These are phyloP conservation scores for Beauveria medogensis DNA, from an alignment of 2,329 filamentous ascomycete species.

Conservation along the genomic window DNA sequence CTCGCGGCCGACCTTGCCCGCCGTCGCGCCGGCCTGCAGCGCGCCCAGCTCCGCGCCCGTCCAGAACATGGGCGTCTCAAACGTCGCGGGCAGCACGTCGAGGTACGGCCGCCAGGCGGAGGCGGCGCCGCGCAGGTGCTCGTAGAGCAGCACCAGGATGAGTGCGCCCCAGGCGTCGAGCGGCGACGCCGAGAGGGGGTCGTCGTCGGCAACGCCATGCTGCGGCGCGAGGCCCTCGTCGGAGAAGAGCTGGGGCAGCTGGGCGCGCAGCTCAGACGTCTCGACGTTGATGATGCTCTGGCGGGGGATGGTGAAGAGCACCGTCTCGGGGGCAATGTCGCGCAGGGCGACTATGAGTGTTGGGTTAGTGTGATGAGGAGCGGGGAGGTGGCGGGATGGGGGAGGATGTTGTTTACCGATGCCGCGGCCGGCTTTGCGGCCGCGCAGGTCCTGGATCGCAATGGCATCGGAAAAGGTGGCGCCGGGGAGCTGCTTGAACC, in stretches of 20 bases:
- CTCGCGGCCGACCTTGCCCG: slow-evolving; percentile 71
- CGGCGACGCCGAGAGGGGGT: slow-evolving; percentile 25
- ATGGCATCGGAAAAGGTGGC: slow-evolving; percentile 46
- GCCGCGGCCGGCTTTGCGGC: slow-evolving; percentile 44
- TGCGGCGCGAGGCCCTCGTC: slow-evolving; percentile 22
- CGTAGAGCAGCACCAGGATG: slow-evolving; percentile 76
- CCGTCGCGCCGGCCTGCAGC: slow-evolving; percentile 70
- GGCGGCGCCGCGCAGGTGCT: slow-evolving; percentile 47
- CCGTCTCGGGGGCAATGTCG: slow-evolving; percentile 65
- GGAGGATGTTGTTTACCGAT: slow-evolving; percentile 34
- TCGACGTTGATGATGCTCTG: slow-evolving; percentile 60
- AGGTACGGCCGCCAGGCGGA: slow-evolving; percentile 77
- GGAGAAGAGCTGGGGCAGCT: slow-evolving; percentile 47
- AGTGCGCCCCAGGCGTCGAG: slow-evolving; percentile 48
- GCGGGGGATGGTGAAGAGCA: slow-evolving; percentile 74
- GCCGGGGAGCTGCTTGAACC: slow-evolving; percentile 45
- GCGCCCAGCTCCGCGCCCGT: slow-evolving; percentile 56
- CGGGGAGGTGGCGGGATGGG: not conserved
- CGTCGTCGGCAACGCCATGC: slow-evolving; percentile 29
- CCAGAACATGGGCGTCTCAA: slow-evolving; percentile 93
- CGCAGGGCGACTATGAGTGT: slow-evolving; percentile 52
- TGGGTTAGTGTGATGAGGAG: not conserved
- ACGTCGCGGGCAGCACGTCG: slow-evolving; percentile 59
- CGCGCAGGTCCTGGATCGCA: slow-evolving; percentile 43
- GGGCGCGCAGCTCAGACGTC: slow-evolving; percentile 59